These are phyloP conservation scores for Coemansia sp. DNA, from an alignment of 192 early-diverging fungal species.

Conservation along the genomic window DNA sequence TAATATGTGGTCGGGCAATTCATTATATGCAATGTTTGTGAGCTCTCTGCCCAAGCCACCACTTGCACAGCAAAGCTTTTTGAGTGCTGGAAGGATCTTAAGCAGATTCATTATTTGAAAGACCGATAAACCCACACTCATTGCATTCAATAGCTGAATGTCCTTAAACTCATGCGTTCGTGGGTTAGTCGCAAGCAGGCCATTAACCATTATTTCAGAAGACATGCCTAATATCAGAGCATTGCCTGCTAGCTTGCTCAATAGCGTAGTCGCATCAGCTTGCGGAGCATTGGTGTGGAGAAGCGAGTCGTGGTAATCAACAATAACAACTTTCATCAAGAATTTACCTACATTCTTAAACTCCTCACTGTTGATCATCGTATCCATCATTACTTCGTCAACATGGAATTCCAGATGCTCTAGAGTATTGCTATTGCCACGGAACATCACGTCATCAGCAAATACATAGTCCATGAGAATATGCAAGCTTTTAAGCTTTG, in stretches of 20 bases:
- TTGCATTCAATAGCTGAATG: not conserved
- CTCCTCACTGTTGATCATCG: not conserved
- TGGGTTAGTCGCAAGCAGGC: no score
- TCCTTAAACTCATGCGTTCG: not conserved
- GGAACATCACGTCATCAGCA: slow-evolving; percentile 11
- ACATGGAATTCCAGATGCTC: slow-evolving; percentile 6
- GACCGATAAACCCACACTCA: not conserved
- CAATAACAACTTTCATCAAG: not conserved
- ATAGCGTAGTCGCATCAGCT: not conserved
- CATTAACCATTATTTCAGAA: not conserved
- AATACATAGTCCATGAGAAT: slow-evolving; percentile 2
- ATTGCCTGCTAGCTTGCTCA: not conserved
- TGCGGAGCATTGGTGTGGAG: not conserved
- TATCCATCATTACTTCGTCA: not conserved
- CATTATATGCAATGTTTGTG: not conserved
- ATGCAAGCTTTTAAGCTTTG: not conserved
- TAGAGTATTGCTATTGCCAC: slow-evolving; percentile 9
- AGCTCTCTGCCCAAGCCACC: not conserved
- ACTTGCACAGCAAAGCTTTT: not conserved
- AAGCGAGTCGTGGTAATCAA: not conserved
- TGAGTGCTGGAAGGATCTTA: not conserved
- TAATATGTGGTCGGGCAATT: not conserved
- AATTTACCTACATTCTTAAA: not conserved
- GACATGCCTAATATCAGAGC: not conserved
- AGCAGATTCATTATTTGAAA: not conserved